These are phyloP conservation scores for Hansenula anomala DNA, from an alignment of 1,139 yeast species.

Conservation along the genomic window DNA sequence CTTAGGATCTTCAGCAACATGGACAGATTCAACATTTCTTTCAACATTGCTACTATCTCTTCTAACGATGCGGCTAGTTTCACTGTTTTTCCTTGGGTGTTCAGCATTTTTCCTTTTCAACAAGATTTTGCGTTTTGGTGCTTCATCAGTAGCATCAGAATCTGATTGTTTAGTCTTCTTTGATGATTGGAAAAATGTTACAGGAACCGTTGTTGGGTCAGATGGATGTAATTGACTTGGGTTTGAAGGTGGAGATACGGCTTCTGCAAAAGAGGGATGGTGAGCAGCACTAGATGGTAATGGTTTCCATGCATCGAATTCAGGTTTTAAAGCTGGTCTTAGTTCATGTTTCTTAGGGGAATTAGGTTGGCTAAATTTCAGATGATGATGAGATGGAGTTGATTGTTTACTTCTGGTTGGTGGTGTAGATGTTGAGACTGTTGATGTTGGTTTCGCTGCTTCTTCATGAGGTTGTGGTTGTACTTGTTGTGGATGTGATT, in stretches of 20 bases:
- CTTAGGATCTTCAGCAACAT: too few relatives aligned
- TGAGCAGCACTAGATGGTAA: neutral
- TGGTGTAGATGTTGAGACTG: neutral
- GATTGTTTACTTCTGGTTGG: neutral
- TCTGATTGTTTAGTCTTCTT: conserved; percentile 3
- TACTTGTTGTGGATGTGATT: neutral
- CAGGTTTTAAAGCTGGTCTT: conserved; percentile 15
- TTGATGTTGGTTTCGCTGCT: too few relatives aligned
- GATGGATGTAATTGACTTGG: neutral
- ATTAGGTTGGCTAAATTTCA: conserved; percentile 1
- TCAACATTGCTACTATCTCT: conserved; percentile 1
- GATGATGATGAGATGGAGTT: neutral
- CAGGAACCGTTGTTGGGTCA: conserved; percentile 2
- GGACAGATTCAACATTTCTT: neutral
- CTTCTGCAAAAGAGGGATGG: neutral
- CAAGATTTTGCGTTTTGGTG: conserved; percentile 11
- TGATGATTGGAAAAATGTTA: conserved; percentile 5
- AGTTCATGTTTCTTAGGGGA: conserved; percentile 4
- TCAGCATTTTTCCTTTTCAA: conserved; percentile 18
- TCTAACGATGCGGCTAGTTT: conserved; percentile 5
- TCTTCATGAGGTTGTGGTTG: too few relatives aligned
- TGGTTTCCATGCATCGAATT: conserved; percentile 15
- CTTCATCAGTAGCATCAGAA: conserved; percentile 2
- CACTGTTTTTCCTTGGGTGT: conserved; percentile 13
- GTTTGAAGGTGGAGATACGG: neutral